phyloP scores from a whole-genome alignment of 2,329 filamentous ascomycete genomes.

The Trichoderma sp. region DNA sequence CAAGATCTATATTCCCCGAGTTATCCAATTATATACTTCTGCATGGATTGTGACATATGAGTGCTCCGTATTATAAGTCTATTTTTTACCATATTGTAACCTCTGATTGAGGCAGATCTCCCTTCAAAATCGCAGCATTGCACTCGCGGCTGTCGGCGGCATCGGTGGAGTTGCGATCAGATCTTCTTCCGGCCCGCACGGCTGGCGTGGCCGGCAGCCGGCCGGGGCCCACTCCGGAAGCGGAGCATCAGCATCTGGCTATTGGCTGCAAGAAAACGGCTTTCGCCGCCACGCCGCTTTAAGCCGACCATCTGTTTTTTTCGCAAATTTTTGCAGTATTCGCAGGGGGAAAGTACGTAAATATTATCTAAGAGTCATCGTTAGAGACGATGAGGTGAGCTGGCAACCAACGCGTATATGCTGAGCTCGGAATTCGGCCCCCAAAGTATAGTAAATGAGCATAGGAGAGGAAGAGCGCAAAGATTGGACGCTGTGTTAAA shows the following conservation, averaged over 20 bases:
- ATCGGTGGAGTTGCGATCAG: slow-evolving; percentile 25
- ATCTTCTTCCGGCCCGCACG: slow-evolving; percentile 14
- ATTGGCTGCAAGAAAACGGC: not conserved
- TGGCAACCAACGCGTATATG: not conserved
- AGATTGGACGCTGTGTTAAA: not conserved
- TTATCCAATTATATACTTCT: not conserved
- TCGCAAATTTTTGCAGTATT: not conserved
- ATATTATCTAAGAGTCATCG: slow-evolving; percentile 1
- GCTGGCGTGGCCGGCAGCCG: slow-evolving; percentile 24
- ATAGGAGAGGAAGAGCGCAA: not conserved
- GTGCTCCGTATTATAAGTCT: not conserved
- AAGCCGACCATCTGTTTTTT: not conserved
- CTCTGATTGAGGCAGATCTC: not conserved
- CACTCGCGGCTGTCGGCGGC: slow-evolving; percentile 30
- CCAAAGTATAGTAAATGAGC: not conserved
- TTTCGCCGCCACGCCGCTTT: slow-evolving; percentile 18
- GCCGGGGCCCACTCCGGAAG: slow-evolving; percentile 22
- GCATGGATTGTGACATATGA: not conserved
- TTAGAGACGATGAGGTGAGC: not conserved
- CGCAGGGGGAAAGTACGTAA: not conserved
- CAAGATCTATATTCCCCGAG: not conserved
- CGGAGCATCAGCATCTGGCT: not conserved
- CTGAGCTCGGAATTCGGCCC: not conserved
- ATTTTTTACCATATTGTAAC: not conserved
- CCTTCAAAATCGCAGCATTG: not conserved